Percentiles rank a stretch among this genome's conserved stretches.
Conservation (phyloP, 192 early-diverging fungal genomes). For the Entophlyctis helioformis region DNA sequence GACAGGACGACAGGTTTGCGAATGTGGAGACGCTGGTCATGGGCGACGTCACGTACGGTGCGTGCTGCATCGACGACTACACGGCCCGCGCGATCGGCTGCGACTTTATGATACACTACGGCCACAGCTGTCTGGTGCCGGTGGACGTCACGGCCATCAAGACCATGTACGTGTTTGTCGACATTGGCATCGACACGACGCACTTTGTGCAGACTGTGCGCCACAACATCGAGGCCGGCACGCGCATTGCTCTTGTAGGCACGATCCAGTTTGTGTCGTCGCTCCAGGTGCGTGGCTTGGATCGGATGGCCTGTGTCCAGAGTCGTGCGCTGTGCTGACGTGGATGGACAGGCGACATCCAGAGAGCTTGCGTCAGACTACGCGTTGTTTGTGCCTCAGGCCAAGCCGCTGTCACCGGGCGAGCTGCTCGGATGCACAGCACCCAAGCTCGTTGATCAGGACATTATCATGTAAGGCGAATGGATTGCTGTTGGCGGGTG, state of each 20-base stretch:
- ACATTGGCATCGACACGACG: constrained; percentile 85
- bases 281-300: constrained; percentile 41
- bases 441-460: constrained; percentile 63
- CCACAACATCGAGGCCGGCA: constrained; percentile 69
- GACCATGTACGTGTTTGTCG: constrained; percentile 97
- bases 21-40: constrained; percentile 86
- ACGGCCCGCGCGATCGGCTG: constrained; percentile 84
- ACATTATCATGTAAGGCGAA: constrained; percentile 54
- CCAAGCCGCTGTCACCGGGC: constrained; percentile 88
- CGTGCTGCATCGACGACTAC: constrained; percentile 97
- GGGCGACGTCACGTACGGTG: constrained; percentile 99
- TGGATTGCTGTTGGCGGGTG: neutral
- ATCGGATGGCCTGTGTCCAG: neutral
- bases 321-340: constrained; percentile 7
- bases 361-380: constrained; percentile 55
- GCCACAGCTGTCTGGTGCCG: constrained; percentile 92
- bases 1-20: constrained; percentile 37
- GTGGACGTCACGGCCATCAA: constrained; percentile 90
- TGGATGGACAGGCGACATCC: too few relatives aligned
- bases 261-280: constrained; percentile 92
- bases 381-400: constrained; percentile 70
- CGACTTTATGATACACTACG: constrained; percentile 97
- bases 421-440: constrained; percentile 95
- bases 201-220: constrained; percentile 88
- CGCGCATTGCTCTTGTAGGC: constrained; percentile 64